Percentiles rank a stretch among this genome's conserved stretches.
Conservation (phyloP, 805 yeast genomes). For the Candida khao-thaluensis region DNA sequence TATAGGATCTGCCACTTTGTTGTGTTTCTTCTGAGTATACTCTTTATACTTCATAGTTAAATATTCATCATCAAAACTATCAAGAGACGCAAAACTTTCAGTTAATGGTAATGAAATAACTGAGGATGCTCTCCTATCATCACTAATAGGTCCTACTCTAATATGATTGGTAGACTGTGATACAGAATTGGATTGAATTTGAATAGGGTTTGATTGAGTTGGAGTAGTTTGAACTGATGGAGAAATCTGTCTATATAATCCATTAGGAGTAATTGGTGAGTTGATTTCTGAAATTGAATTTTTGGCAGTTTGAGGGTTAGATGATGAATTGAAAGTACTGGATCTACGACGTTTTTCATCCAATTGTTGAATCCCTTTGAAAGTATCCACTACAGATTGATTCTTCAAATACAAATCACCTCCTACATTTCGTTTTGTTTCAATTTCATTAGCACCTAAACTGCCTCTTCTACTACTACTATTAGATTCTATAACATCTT, state of each 20-base stretch:
- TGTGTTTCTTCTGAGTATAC: conserved; percentile 21
- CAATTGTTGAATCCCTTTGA: conserved; percentile 41
- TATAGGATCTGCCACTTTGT: conserved; percentile 1
- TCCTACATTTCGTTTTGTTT: conserved; percentile 45
- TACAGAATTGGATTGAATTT: not conserved
- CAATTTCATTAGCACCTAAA: conserved; percentile 41
- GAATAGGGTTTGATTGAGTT: not conserved
- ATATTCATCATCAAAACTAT: conserved; percentile 62
- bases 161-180: conserved; percentile 15
- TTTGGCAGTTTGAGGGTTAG: conserved; percentile 18
- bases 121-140: conserved; percentile 53
- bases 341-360: conserved; percentile 40
- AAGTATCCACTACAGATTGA: conserved; percentile 42
- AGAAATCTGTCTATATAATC: not conserved
- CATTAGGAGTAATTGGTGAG: conserved; percentile 1
- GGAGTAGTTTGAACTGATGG: not conserved
- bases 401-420: conserved; percentile 44
- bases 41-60: conserved; percentile 41
- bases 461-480: conserved; percentile 32
- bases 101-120: conserved; percentile 65
- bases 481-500: conserved; percentile 34
- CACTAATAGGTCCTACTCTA: conserved; percentile 37
- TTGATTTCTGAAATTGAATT: conserved; percentile 15
- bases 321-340: conserved; percentile 20
- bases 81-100: conserved; percentile 77